phyloP scores from a whole-genome alignment of 2,329 filamentous ascomycete species.

The Fusarium pseudocircinatum region DNA sequence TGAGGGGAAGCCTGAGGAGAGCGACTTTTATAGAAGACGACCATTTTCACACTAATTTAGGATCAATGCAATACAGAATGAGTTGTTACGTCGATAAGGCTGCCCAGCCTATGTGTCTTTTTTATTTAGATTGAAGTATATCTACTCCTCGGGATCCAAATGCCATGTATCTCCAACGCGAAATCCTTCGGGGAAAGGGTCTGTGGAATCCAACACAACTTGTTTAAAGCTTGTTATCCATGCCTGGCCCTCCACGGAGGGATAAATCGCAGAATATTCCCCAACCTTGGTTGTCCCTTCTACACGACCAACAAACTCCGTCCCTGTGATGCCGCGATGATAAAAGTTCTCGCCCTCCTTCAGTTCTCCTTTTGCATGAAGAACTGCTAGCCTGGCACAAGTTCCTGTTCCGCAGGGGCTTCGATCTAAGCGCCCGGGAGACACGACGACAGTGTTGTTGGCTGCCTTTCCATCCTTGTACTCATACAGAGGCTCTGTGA shows the following conservation, averaged over 20 bases:
- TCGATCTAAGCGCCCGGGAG: conserved; percentile 21
- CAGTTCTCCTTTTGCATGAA: conserved; percentile 20
- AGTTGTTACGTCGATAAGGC: not conserved
- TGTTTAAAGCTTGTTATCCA: conserved; percentile 34
- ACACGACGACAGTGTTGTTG: conserved; percentile 25
- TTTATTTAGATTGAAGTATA: fast-evolving
- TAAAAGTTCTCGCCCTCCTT: conserved; percentile 12
- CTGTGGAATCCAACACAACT: conserved; percentile 20
- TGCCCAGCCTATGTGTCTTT: no score
- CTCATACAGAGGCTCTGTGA: conserved; percentile 9
- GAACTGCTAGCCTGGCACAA: conserved; percentile 22
- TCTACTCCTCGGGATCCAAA: not conserved
- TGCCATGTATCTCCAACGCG: conserved; percentile 29
- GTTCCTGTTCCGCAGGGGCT: conserved; percentile 32
- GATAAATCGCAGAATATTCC: conserved; percentile 11
- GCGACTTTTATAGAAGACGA: not conserved
- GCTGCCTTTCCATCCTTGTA: conserved; percentile 18
- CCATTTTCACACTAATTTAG: no score
- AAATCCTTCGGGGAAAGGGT: conserved; percentile 24
- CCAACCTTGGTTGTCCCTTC: conserved; percentile 13
- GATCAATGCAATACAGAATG: no score
- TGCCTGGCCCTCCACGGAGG: conserved; percentile 15
- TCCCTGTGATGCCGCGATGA: conserved; percentile 20
- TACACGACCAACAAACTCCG: conserved; percentile 17
- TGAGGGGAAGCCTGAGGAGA: not conserved